phyloP scores from a whole-genome alignment of 2,329 filamentous ascomycete genomes.

The Diaporthe amygdali region DNA sequence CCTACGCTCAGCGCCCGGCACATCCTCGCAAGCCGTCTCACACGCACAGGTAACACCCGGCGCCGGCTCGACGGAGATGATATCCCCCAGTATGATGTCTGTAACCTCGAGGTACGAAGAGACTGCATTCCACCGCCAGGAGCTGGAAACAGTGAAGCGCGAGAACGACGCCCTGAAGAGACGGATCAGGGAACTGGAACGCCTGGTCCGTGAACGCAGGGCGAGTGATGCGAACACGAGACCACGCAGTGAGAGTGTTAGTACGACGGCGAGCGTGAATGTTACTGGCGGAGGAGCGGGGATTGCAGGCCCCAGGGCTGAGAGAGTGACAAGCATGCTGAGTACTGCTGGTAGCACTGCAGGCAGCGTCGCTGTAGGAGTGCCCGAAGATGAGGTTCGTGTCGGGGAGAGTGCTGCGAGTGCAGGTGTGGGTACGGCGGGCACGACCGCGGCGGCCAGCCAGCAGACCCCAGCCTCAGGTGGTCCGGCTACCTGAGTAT shows the following conservation, averaged over 20 bases:
- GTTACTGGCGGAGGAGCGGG: conserved; percentile 40
- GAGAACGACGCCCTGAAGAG: conserved; percentile 69
- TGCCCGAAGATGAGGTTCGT: conserved; percentile 63
- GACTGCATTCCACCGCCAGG: conserved; percentile 62
- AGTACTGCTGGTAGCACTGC: conserved; percentile 42
- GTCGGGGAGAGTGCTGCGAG: conserved; percentile 69
- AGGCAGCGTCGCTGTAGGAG: conserved; percentile 53
- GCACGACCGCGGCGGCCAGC: neutral
- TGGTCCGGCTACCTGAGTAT: neutral
- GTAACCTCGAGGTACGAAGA: conserved; percentile 68
- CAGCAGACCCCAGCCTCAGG: neutral
- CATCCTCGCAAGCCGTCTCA: conserved; percentile 40
- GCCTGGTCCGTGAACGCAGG: conserved; percentile 53
- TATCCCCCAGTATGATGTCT: conserved; percentile 60
- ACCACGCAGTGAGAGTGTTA: conserved; percentile 50
- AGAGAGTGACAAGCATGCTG: conserved; percentile 49
- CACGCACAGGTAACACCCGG: conserved; percentile 48
- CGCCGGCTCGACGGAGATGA: conserved; percentile 42
- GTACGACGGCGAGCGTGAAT: conserved; percentile 36
- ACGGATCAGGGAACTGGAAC: conserved; percentile 67
- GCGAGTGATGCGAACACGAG: conserved; percentile 50
- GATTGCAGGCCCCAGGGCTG: conserved; percentile 53
- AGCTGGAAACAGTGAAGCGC: conserved; percentile 65
- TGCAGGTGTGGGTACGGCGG: conserved; percentile 35
- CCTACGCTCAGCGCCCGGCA: conserved; percentile 29